A percentile compares a stretch with the other conserved stretches of the same genome.
These are phyloP conservation scores for Phlyctochytrium planicorne DNA, from an alignment of 192 early-diverging fungal genomes.

Conservation along the genomic window DNA sequence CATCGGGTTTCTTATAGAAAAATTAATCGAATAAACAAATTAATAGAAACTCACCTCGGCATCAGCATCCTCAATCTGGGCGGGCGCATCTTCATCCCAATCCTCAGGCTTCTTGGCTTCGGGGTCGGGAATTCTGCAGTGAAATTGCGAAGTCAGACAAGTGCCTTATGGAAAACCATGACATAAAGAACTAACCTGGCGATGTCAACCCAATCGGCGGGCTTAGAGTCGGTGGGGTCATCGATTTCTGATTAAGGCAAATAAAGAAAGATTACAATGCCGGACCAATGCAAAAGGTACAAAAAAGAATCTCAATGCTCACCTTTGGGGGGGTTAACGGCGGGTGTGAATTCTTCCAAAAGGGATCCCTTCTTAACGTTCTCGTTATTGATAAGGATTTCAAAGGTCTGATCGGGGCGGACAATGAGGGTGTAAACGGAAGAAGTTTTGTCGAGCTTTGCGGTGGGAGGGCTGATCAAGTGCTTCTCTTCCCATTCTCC, in stretches of 20 bases:
- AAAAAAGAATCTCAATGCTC: slow-evolving; percentile 18
- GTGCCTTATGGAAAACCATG: not conserved
- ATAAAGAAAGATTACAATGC: too few species aligned
- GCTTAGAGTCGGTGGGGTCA: slow-evolving; percentile 77
- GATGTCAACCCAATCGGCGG: slow-evolving; percentile 83
- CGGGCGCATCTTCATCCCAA: slow-evolving; percentile 87
- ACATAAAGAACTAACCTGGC: slow-evolving; percentile 46
- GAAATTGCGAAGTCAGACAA: not conserved
- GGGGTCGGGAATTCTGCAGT: slow-evolving; percentile 66
- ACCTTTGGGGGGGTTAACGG: slow-evolving; percentile 87
- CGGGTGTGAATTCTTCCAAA: slow-evolving; percentile 73
- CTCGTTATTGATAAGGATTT: slow-evolving; percentile 73
- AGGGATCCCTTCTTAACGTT: slow-evolving; percentile 66
- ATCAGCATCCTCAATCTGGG: slow-evolving; percentile 70
- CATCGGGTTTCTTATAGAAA: slow-evolving; percentile 60
- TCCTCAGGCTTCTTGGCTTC: slow-evolving; percentile 74
- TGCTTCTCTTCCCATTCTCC: slow-evolving; percentile 86
- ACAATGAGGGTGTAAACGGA: slow-evolving; percentile 85
- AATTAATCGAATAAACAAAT: slow-evolving; percentile 8
- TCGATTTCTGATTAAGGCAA: slow-evolving; percentile 52
- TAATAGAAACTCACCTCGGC: slow-evolving; percentile 43
- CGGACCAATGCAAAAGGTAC: not conserved
- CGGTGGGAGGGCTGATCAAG: slow-evolving; percentile 67
- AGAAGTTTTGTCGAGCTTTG: slow-evolving; percentile 64
- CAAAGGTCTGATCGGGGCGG: slow-evolving; percentile 76